Base-by-base conservation (phyloP, 1,284 basidiomycete species). In the Chalciporus sp. region DNA sequence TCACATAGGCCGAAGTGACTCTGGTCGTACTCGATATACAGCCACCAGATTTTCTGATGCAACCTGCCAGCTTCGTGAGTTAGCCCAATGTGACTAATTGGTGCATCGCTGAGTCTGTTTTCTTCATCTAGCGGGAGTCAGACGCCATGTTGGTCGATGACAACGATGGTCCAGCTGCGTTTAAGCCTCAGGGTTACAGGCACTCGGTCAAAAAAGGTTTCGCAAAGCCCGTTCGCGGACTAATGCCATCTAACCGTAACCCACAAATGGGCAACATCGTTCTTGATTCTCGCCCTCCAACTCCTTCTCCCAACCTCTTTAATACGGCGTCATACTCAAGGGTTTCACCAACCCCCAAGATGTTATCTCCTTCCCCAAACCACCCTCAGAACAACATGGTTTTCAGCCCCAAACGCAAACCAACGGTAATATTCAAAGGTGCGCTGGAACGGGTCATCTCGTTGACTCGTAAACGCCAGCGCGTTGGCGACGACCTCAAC, bases 401-500 rank as follows among this genome's bases (percentile, higher is more conserved):
- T 12, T 33, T 33, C 31, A 11, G 3, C 31, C 10, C 8, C 2
- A 37, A 17, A 16, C 35, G n/a, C 35, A 37, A 10, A 6, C 1
- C 17, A 10, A 37, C 35, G 4, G 7, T 3, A 17, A 9, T 37
- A n/a, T 37, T 37, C 9, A 17, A 17, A 17, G 35, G n/a, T 2
- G n/a, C 35, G 8, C 35, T 37, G 7, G 35, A 37, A 37, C 35
- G 35, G n/a, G 35, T 37, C n/a, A 17, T 17, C 35, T 3, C 4
- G 17, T 29, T 3, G 28, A 23, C 23, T 12, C 52, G 52, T 14
- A 69, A 69, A 65, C 66, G 66, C 33, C 63, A 55, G 29, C 47
- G 6, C 6, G 26, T 37, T 26, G 23, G 49, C 7, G 53, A 44
- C 41, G 31, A 53, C n/a, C 33, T 42, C 16, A 31, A 37, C 12